phyloP scores from a whole-genome alignment of 78 protist genomes.

The Dictyostelium capitatum region DNA sequence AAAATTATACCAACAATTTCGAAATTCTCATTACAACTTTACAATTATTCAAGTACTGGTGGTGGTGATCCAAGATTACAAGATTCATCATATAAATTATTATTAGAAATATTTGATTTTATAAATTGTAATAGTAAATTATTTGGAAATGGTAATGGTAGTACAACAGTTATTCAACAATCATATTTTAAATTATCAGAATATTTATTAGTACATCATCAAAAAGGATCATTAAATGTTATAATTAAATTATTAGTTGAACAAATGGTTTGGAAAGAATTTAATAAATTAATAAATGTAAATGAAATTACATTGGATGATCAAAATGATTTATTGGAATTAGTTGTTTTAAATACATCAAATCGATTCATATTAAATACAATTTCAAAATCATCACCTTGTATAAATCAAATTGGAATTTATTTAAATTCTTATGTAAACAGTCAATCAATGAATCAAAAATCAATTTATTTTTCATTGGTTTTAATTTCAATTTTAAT shows the following conservation, averaged over 20 bases:
- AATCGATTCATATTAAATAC: conserved; percentile 9
- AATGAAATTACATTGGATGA: too few species aligned
- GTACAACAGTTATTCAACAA: too few species aligned
- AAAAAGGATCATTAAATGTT: background rate
- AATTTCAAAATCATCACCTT: conserved; percentile 3
- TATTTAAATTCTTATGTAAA: conserved; percentile 11
- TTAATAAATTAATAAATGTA: background rate
- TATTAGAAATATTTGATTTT: background rate
- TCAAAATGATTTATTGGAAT: too few species aligned
- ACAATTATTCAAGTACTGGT: conserved; percentile 1
- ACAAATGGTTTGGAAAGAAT: background rate
- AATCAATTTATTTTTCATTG: conserved; percentile 36
- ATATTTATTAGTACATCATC: conserved; percentile 4
- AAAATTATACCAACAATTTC: conserved; percentile 22
- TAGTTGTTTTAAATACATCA: background rate
- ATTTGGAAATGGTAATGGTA: too few species aligned
- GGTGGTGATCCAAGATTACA: background rate
- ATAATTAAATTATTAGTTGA: conserved; percentile 7
- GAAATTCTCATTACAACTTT: conserved; percentile 39
- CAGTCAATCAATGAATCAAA: conserved; percentile 29
- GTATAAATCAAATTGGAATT: background rate
- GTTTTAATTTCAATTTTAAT: conserved; percentile 51
- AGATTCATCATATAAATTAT: background rate
- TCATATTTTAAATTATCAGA: conserved; percentile 37
- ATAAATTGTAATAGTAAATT: background rate